Conservation (phyloP, 148 eudicot species). For the Silene uniflora region DNA sequence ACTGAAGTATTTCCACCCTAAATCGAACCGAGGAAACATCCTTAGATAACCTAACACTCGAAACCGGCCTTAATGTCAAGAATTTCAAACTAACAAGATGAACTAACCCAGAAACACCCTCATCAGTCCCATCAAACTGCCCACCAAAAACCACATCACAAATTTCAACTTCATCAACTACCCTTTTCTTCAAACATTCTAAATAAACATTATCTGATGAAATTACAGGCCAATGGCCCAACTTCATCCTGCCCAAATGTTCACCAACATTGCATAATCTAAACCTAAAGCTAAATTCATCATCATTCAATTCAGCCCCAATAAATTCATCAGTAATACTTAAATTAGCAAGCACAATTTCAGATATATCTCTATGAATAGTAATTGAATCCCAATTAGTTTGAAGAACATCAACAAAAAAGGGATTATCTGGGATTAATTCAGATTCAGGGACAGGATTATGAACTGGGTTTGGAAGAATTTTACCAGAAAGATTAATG, state of each 20-base stretch:
- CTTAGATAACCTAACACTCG: conserved; percentile 38
- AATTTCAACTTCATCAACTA: conserved; percentile 29
- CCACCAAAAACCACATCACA: conserved; percentile 57
- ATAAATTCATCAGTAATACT: conserved; percentile 34
- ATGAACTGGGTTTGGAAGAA: conserved; percentile 22
- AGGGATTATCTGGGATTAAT: conserved; percentile 33
- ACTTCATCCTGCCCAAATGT: conserved; percentile 40
- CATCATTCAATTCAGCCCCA: conserved; percentile 44
- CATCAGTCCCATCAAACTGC: conserved; percentile 73
- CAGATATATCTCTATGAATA: conserved; percentile 64
- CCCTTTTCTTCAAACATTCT: conserved; percentile 41
- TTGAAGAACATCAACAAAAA: conserved; percentile 53
- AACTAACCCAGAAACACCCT: conserved; percentile 71
- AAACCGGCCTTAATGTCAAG: conserved; percentile 64
- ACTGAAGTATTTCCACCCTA: conserved; percentile 65
- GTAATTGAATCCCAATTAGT: conserved; percentile 20
- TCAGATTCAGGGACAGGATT: conserved; percentile 14
- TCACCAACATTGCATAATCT: conserved; percentile 50
- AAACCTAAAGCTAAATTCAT: conserved; percentile 49
- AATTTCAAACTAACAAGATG: conserved; percentile 62
- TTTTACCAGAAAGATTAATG: conserved; percentile 23
- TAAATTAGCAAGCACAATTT: conserved; percentile 64
- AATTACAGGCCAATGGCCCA: conserved; percentile 75
- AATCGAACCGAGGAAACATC: conserved; percentile 44
- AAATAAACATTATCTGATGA: conserved; percentile 46